Evolutionary conservation across 73 alveolate species (phyloP), one percentile per base, ranked within the genome.

Genomic region (Paramecium octaurelia): DNA sequence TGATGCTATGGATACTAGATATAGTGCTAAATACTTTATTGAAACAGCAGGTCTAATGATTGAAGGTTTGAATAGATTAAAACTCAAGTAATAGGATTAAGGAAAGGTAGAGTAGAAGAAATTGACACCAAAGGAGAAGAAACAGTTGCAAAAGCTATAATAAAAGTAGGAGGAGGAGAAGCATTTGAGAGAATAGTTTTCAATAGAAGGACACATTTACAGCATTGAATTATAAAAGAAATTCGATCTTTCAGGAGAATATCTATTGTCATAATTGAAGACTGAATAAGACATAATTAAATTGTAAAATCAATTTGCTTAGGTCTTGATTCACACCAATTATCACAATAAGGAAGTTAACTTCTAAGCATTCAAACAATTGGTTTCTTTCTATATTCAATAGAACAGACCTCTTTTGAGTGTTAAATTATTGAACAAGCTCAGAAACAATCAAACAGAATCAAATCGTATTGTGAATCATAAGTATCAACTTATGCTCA

Each of bases 1-100:
- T 48, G 94, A 93, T 5, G 86, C 92, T 77, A 96, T 93, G 85
- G 96, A 95, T 46, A 69, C 64, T 16, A 76, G 94, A 48, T 95
- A 85, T 80, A 85, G 93, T 86, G 59, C 92, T 44, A 90, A 93
- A 58, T 85, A 71, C 58, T 93, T 90, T 69, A 86, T 90, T 21
- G 92, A 83, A 58, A 94, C 96, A 9, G 83, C 94, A 21, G 88
- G 92, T 24, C 20, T 69, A 29, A 70, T 89, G 88, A 40, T 89
- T 20, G 20, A 71, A 46, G 86, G 92, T n/a, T 73, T 89, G 29
- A 71, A 70, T 42, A 48, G 57, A 89, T 70, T 44, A 50, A 40
- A 20, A 40, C 27, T 59, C 24, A 59, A 40, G 16, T 38, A 44
- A 48, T 34, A 31, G 50, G 94, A 89, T 21, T 46, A 89, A 27